phyloP scores from a whole-genome alignment of 1,284 basidiomycete genomes.

The Apiotrichum porosum region DNA sequence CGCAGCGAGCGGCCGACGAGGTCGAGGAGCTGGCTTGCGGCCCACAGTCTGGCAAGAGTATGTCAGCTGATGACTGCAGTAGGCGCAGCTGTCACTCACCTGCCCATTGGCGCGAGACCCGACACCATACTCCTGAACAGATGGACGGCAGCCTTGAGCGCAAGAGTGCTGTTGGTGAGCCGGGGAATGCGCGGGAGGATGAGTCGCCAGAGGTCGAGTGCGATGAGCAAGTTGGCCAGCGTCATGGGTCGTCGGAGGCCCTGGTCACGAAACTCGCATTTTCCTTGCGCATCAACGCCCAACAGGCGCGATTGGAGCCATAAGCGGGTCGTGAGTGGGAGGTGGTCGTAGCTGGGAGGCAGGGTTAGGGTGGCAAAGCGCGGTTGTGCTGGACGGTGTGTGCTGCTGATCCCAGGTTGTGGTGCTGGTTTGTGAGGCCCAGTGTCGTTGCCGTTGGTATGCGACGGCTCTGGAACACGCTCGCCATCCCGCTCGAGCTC shows the following conservation, averaged over 20 bases:
- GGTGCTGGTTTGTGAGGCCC: too few relatives aligned
- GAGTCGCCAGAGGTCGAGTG: slow-evolving; percentile 4
- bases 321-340: slow-evolving; percentile 2
- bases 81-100: background rate
- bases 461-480: too few relatives aligned
- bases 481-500: too few relatives aligned
- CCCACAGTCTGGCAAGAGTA: slow-evolving; percentile 1
- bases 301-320: slow-evolving; percentile 10
- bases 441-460: too few relatives aligned
- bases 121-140: background rate
- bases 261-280: background rate
- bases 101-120: background rate
- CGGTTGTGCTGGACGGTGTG: too few relatives aligned
- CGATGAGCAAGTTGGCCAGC: slow-evolving; percentile 1
- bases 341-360: slow-evolving; percentile 1
- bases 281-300: too few relatives aligned
- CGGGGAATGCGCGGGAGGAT: background rate
- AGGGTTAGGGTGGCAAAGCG: slow-evolving; percentile 5
- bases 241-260: background rate
- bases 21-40: slow-evolving; percentile 6
- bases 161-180: background rate
- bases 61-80: background rate
- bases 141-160: background rate
- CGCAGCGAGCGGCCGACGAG: slow-evolving; percentile 1
- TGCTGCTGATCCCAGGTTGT: too few relatives aligned